These are phyloP conservation scores for Scutellaria minor DNA, from an alignment of 257 asterid species.

Conservation along the genomic window DNA sequence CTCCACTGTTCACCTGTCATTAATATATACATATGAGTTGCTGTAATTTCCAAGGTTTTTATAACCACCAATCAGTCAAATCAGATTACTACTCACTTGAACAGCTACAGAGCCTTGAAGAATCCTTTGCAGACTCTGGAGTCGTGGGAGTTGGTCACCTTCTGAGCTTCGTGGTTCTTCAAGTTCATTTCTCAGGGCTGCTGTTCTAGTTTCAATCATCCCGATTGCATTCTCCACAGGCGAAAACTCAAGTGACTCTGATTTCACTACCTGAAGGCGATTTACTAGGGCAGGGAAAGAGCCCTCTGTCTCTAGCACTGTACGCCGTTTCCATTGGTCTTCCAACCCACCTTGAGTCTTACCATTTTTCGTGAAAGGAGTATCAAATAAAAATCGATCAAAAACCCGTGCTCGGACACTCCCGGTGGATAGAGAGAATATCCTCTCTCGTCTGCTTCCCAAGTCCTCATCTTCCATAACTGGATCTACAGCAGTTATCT, in stretches of 20 bases:
- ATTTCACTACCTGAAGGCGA: slow-evolving; percentile 76
- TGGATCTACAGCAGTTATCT: slow-evolving; percentile 98
- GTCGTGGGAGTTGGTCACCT: slow-evolving; percentile 99
- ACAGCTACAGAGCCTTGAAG: slow-evolving; percentile 99
- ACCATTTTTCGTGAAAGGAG: slow-evolving; percentile 97
- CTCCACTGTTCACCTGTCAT: slow-evolving; percentile 94
- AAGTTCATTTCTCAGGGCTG: slow-evolving; percentile 92
- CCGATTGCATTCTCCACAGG: slow-evolving; percentile 99
- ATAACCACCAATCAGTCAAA: neutral
- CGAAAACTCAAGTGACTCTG: slow-evolving; percentile 95
- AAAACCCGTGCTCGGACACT: slow-evolving; percentile 96
- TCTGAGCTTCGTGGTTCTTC: slow-evolving; percentile 99
- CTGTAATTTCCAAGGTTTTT: too few species aligned
- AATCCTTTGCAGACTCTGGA: slow-evolving; percentile 96
- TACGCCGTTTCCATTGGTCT: slow-evolving; percentile 97
- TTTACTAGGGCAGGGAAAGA: slow-evolving; percentile 97
- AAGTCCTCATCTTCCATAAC: slow-evolving; percentile 99
- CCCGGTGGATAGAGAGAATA: slow-evolving; percentile 90
- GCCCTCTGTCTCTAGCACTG: slow-evolving; percentile 92
- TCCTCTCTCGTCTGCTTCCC: slow-evolving; percentile 96
- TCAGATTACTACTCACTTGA: slow-evolving; percentile 65
- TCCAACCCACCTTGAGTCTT: slow-evolving; percentile 99
- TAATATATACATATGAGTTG: too few species aligned
- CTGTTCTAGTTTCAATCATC: slow-evolving; percentile 97
- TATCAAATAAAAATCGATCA: slow-evolving; percentile 88